These are phyloP conservation scores for Metschnikowia drakensbergensis DNA, from an alignment of 805 yeast species.

Conservation along the genomic window DNA sequence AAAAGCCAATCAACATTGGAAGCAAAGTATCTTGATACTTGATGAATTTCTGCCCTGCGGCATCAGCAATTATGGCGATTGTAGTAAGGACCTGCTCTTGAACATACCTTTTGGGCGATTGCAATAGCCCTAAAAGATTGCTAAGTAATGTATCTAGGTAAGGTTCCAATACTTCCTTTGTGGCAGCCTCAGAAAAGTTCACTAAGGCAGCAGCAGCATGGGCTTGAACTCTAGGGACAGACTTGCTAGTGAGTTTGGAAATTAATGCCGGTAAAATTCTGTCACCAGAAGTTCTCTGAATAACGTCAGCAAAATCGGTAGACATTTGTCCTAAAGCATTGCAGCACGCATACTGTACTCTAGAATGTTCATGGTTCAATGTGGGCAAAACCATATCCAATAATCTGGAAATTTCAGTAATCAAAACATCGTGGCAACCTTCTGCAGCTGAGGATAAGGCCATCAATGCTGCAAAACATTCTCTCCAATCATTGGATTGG, in stretches of 20 bases:
- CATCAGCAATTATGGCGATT: conserved; percentile 95
- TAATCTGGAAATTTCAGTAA: conserved; percentile 74
- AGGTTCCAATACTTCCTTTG: conserved; percentile 86
- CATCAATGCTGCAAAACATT: conserved; percentile 95
- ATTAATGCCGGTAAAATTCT: conserved; percentile 84
- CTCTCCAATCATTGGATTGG: conserved; percentile 77
- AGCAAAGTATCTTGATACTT: conserved; percentile 93
- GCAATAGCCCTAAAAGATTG: conserved; percentile 69
- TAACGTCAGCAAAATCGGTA: conserved; percentile 88
- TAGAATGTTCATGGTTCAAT: conserved; percentile 80
- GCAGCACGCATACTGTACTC: conserved; percentile 97
- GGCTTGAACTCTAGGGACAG: conserved; percentile 90
- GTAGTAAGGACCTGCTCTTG: conserved; percentile 97
- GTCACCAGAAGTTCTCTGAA: conserved; percentile 77
- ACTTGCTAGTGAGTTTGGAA: conserved; percentile 65
- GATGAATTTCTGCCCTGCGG: conserved; percentile 81
- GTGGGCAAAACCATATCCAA: conserved; percentile 82
- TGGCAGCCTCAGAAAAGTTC: conserved; percentile 89
- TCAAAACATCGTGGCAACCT: conserved; percentile 89
- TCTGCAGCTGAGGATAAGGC: conserved; percentile 96
- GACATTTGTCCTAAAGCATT: conserved; percentile 96
- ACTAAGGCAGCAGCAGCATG: conserved; percentile 99
- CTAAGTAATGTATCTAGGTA: conserved; percentile 77
- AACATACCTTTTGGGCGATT: conserved; percentile 85
- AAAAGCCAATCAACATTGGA: conserved; percentile 79